phyloP scores from a whole-genome alignment of 73 alveolate genomes.

The Paramecium caudatum region DNA sequence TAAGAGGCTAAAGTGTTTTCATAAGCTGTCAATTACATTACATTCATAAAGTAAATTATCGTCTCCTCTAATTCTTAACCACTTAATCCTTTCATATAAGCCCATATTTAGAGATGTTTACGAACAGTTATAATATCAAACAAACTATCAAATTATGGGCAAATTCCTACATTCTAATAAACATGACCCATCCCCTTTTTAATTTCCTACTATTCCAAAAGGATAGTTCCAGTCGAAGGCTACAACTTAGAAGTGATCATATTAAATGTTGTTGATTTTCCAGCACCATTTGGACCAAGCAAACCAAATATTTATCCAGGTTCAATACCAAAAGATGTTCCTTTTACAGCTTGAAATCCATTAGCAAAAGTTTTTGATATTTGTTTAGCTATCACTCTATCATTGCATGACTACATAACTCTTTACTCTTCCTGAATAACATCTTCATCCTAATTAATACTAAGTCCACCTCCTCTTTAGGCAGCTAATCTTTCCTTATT shows the following conservation, averaged over 20 bases:
- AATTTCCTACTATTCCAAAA: slow-evolving; percentile 88
- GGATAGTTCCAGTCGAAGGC: slow-evolving; percentile 52
- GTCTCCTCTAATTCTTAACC: slow-evolving; percentile 79
- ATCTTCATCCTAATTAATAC: slow-evolving; percentile 41
- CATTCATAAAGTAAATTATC: slow-evolving; percentile 88
- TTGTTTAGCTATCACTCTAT: slow-evolving; percentile 73
- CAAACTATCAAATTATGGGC: slow-evolving; percentile 98
- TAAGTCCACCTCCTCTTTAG: neutral
- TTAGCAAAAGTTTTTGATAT: slow-evolving; percentile 76
- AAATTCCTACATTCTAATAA: slow-evolving; percentile 94
- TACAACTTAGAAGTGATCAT: slow-evolving; percentile 78
- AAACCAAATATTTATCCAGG: slow-evolving; percentile 88
- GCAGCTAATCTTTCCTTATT: neutral
- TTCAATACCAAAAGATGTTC: slow-evolving; percentile 83
- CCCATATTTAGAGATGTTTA: slow-evolving; percentile 95
- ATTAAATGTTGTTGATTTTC: slow-evolving; percentile 93
- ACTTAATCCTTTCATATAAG: slow-evolving; percentile 93
- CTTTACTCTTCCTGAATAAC: slow-evolving; percentile 60
- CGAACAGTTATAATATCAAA: slow-evolving; percentile 93
- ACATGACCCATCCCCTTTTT: slow-evolving; percentile 83
- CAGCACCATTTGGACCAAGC: slow-evolving; percentile 98
- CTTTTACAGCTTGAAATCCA: slow-evolving; percentile 85
- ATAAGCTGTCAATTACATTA: slow-evolving; percentile 90
- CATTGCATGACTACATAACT: neutral
- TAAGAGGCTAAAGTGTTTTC: slow-evolving; percentile 89